Percentiles rank a stretch among this genome's conserved stretches.
Evolutionary conservation across 2,329 filamentous ascomycete species (phyloP).

Genomic region (Fusarium chaquense): DNA sequence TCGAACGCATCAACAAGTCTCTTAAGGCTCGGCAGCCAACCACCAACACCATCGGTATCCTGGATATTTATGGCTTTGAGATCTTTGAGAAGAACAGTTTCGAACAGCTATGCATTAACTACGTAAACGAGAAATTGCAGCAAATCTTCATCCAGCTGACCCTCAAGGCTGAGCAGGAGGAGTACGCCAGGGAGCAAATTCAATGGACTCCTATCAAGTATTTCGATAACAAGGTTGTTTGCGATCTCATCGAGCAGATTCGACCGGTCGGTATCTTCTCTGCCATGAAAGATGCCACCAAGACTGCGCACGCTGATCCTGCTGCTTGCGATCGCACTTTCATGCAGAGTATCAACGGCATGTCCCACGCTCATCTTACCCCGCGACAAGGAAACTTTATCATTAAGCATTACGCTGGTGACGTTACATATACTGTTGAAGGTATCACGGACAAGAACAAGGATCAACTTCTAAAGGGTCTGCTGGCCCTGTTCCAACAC

Average conservation of each 20-base stretch:
- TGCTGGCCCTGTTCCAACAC: slow-evolving; percentile 85
- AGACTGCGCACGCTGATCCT: slow-evolving; percentile 97
- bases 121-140: slow-evolving; percentile 98
- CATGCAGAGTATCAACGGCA: slow-evolving; percentile 89
- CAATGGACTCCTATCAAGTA: slow-evolving; percentile 99
- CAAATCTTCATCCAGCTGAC: slow-evolving; percentile 99
- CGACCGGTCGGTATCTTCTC: slow-evolving; percentile 93
- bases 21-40: slow-evolving; percentile 81
- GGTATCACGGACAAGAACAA: slow-evolving; percentile 99
- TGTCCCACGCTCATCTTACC: slow-evolving; percentile 91
- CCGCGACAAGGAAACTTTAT: slow-evolving; percentile 96
- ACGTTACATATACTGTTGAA: slow-evolving; percentile 93
- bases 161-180: slow-evolving; percentile 95
- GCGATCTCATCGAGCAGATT: slow-evolving; percentile 93
- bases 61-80: slow-evolving; percentile 99
- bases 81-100: slow-evolving; percentile 99
- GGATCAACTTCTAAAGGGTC: slow-evolving; percentile 93
- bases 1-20: slow-evolving; percentile 89
- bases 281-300: slow-evolving; percentile 96
- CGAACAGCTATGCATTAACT: slow-evolving; percentile 99
- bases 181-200: slow-evolving; percentile 95
- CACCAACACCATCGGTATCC: slow-evolving; percentile 89
- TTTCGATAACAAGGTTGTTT: slow-evolving; percentile 99
- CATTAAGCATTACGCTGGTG: slow-evolving; percentile 98
- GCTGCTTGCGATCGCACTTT: slow-evolving; percentile 95